Evolutionary conservation across 1,284 basidiomycete genomes (phyloP).

Genomic region (Ustilago cynodontis): DNA sequence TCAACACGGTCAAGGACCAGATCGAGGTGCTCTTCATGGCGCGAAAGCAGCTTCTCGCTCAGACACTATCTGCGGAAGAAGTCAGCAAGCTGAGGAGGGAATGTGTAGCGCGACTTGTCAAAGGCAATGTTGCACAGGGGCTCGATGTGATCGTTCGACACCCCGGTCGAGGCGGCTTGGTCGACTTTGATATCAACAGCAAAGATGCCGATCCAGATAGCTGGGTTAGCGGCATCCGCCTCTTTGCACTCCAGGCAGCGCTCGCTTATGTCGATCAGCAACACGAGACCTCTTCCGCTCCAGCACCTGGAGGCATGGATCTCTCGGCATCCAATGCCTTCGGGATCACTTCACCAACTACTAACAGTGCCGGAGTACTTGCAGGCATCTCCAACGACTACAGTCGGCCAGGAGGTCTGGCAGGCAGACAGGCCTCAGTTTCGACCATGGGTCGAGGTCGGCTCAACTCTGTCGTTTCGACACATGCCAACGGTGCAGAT

Average conservation of each 20-base stretch:
- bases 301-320: slow-evolving; percentile 50
- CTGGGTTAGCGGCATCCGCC: slow-evolving; percentile 66
- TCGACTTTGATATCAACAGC: slow-evolving; percentile 72
- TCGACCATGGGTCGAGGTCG: slow-evolving; percentile 10
- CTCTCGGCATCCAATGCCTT: slow-evolving; percentile 58
- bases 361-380: slow-evolving; percentile 51
- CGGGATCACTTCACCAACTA: slow-evolving; percentile 56
- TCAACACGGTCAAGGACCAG: slow-evolving; percentile 86
- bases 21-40: slow-evolving; percentile 92
- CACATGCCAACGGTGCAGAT: slow-evolving; percentile 7
- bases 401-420: slow-evolving; percentile 14
- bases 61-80: slow-evolving; percentile 89
- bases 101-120: slow-evolving; percentile 87
- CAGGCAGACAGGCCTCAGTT: slow-evolving; percentile 18
- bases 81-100: slow-evolving; percentile 83
- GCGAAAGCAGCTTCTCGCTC: slow-evolving; percentile 85
- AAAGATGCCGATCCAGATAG: slow-evolving; percentile 58
- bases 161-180: slow-evolving; percentile 87
- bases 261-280: slow-evolving; percentile 68
- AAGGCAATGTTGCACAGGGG: slow-evolving; percentile 90
- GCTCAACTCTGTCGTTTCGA: slow-evolving; percentile 16
- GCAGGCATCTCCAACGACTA: slow-evolving; percentile 40
- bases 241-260: slow-evolving; percentile 68
- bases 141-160: slow-evolving; percentile 95
- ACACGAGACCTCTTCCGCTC: slow-evolving; percentile 15